Evolutionary conservation across 2,329 filamentous ascomycete species (phyloP), one percentile per base, ranked within the genome.

Genomic region (Penicillium brevicompactum): DNA sequence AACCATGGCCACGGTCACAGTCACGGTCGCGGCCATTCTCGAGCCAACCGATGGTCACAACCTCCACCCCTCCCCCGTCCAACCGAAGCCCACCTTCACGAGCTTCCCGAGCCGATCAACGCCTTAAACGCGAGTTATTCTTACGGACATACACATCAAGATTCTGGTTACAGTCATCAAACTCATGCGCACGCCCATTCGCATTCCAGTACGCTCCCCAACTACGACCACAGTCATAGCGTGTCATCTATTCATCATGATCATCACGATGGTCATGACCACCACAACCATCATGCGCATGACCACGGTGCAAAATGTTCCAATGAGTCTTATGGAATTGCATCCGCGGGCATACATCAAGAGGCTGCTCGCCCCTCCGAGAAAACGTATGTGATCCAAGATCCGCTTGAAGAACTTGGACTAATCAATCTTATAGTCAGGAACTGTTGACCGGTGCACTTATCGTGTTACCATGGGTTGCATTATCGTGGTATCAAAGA

Each of bases 361-460:
- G 40, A 51, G 16, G 45, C 43, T n/a, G 57, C 53, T 16, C 43
- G 21, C 16, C 51, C 30, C 11, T 6, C 53, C 7, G 53, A 57
- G 3, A 46, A 57, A 27, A 42, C 52, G 62, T 67, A 56, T 49
- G 64, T 62, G 31, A 30, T 13, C 37, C 32, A 16, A 24, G 18
- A 16, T 38, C 22, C 18, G n/a, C 41, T 40, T 31, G 18, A n/a
- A 51, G 54, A 49, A 4, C 45, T 51, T 27, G 64, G 67, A 67
- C 60, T 68, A 40, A 51, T 42, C 37, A 2, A 14, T 64, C 50
- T 53, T 54, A 16, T 50, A 75, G 79, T 14, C 70, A 75, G 24
- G 81, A 84, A 64, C 68, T 78, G 5, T 58, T 83, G 53, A 80
- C 80, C 5, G 80, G 80, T 22, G 61, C 82, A 51, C 69, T 84